Conservation (phyloP, 768 basidiomycete genomes). For the Termitomyces heimii region DNA sequence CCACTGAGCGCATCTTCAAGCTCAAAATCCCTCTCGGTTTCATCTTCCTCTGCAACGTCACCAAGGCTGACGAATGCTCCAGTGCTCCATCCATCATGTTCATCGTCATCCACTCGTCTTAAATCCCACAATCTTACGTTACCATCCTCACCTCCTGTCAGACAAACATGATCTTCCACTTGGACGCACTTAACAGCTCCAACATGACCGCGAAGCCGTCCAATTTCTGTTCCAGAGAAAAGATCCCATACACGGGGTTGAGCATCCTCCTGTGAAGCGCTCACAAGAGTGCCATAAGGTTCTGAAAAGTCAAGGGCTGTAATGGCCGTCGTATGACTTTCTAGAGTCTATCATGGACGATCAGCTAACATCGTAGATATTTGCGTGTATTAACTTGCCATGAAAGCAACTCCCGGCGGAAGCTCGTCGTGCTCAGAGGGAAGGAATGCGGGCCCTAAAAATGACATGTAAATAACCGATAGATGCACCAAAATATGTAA, state of each 20-base stretch:
- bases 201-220: conserved; percentile 75
- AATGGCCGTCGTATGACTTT: conserved; percentile 76
- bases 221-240: conserved; percentile 81
- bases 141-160: conserved; percentile 89
- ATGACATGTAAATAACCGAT: neutral
- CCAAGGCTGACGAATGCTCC: conserved; percentile 51
- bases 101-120: conserved; percentile 66
- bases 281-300: conserved; percentile 92
- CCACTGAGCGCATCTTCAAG: conserved; percentile 30
- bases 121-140: conserved; percentile 89
- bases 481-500: neutral
- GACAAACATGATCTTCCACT: conserved; percentile 85
- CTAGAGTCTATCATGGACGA: conserved; percentile 54
- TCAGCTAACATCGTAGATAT: conserved; percentile 5
- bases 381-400: conserved; percentile 46
- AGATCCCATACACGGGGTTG: conserved; percentile 95
- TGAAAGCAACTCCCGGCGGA: conserved; percentile 92
- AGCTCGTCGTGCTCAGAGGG: conserved; percentile 97
- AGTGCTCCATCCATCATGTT: conserved; percentile 51
- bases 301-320: conserved; percentile 92
- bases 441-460: conserved; percentile 83
- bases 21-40: conserved; percentile 41
- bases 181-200: conserved; percentile 86
- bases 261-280: conserved; percentile 78
- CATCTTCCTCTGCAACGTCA: conserved; percentile 63